phyloP scores from a whole-genome alignment of 2,329 filamentous ascomycete genomes.

The Xylogone sp. region DNA sequence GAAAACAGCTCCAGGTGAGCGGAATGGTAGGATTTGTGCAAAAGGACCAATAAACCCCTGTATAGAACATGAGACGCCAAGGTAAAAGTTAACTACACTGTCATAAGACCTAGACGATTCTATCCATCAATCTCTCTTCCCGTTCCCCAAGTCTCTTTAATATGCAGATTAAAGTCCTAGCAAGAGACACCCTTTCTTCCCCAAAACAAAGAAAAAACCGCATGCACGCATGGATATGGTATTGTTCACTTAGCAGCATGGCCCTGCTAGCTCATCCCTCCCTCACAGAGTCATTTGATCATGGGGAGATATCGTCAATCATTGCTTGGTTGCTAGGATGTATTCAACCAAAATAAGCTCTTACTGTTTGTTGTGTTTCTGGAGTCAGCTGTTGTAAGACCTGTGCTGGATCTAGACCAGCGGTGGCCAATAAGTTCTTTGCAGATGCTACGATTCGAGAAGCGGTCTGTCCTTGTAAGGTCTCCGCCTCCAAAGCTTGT shows the following conservation, averaged over 20 bases:
- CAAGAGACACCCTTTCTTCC: constrained; percentile 1
- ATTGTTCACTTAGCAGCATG: constrained; percentile 16
- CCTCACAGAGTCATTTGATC: not conserved
- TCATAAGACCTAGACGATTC: not conserved
- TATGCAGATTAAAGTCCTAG: constrained; percentile 4
- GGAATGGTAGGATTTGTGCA: not conserved
- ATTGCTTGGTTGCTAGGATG: not conserved
- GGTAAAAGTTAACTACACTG: not conserved
- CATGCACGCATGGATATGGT: constrained; percentile 20
- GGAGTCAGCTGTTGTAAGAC: constrained; percentile 72
- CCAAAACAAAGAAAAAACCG: constrained; percentile 13
- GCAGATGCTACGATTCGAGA: constrained; percentile 72
- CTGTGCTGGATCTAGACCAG: constrained; percentile 71
- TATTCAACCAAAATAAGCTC: constrained; percentile 68
- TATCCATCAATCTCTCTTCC: not conserved
- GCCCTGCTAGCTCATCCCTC: not conserved
- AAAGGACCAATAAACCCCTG: not conserved
- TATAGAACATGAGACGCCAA: not conserved
- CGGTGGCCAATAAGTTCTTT: constrained; percentile 71
- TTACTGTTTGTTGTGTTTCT: constrained; percentile 77
- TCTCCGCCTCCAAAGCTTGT: constrained; percentile 86
- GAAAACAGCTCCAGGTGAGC: not conserved
- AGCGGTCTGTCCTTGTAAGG: constrained; percentile 80
- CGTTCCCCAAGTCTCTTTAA: constrained; percentile 3
- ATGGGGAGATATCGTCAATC: not conserved